phyloP scores from a whole-genome alignment of 345 rosid species.

The Hypericum perforatum region DNA sequence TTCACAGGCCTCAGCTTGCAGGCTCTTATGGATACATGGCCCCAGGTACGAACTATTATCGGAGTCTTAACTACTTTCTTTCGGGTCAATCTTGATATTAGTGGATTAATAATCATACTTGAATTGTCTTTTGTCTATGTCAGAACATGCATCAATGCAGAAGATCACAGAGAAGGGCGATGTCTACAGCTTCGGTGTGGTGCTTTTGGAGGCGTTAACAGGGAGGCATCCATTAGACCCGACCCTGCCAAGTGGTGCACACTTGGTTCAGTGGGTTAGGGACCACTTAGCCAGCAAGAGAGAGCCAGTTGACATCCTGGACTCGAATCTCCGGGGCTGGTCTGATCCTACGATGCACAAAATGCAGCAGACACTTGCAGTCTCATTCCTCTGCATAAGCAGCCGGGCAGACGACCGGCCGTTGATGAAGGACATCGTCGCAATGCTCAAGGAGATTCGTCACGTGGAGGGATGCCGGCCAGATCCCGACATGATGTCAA shows the following conservation, averaged over 20 bases:
- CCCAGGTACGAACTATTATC: slow-evolving; percentile 41
- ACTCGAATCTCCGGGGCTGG: slow-evolving; percentile 53
- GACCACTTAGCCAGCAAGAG: slow-evolving; percentile 56
- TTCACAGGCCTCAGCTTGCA: slow-evolving; percentile 50
- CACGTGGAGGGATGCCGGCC: slow-evolving; percentile 32
- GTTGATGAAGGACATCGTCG: slow-evolving; percentile 86
- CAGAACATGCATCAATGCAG: slow-evolving; percentile 67
- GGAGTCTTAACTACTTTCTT: not conserved
- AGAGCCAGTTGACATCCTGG: slow-evolving; percentile 61
- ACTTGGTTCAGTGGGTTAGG: slow-evolving; percentile 72
- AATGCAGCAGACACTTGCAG: slow-evolving; percentile 79
- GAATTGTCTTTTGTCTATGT: not conserved
- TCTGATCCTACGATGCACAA: slow-evolving; percentile 61
- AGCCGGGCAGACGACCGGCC: slow-evolving; percentile 71
- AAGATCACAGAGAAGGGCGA: slow-evolving; percentile 67
- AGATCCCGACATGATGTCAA: slow-evolving; percentile 25
- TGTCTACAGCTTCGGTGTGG: slow-evolving; percentile 81
- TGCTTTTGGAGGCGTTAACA: slow-evolving; percentile 64
- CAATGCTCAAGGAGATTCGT: slow-evolving; percentile 51
- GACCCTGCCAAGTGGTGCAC: slow-evolving; percentile 52
- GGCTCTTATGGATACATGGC: slow-evolving; percentile 97
- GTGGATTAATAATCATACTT: too few species aligned
- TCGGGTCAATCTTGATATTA: too few species aligned
- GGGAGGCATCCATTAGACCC: slow-evolving; percentile 75
- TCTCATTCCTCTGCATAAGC: slow-evolving; percentile 69